phyloP scores from a whole-genome alignment of 805 yeast species.

The Starmerella bombi region DNA sequence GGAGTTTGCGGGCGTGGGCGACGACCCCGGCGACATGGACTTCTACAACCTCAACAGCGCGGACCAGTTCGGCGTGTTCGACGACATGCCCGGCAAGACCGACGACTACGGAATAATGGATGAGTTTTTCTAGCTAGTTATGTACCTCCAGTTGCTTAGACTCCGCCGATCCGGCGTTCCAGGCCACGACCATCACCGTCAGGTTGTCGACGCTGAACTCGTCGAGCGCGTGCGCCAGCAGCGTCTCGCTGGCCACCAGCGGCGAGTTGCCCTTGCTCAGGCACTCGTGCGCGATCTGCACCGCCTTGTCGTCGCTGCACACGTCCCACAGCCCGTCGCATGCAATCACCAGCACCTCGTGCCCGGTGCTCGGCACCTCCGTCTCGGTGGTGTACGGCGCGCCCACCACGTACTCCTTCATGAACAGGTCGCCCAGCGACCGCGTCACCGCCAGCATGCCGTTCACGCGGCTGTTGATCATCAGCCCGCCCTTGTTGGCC shows the following conservation, averaged over 20 bases:
- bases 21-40: constrained; percentile 3
- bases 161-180: neutral
- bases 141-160: neutral
- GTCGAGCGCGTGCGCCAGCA: constrained; percentile 63
- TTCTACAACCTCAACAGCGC: constrained; percentile 2
- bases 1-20: neutral
- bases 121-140: constrained; percentile 5
- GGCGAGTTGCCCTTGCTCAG: constrained; percentile 33
- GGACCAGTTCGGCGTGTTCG: constrained; percentile 6
- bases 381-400: constrained; percentile 87
- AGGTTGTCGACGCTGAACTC: constrained; percentile 79
- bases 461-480: constrained; percentile 82
- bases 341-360: constrained; percentile 75
- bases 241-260: constrained; percentile 47
- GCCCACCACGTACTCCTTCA: constrained; percentile 79
- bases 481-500: constrained; percentile 66
- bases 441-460: constrained; percentile 93
- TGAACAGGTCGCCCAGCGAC: constrained; percentile 84
- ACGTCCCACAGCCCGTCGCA: constrained; percentile 99
- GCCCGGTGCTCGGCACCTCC: constrained; percentile 54
- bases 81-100: neutral
- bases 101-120: constrained; percentile 5
- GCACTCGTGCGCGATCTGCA: constrained; percentile 47
- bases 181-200: constrained; percentile 75
- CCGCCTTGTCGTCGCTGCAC: constrained; percentile 70